A percentile compares a stretch with the other conserved stretches of the same genome.
Conservation (phyloP, 2,329 filamentous ascomycete species). For the Venturiaceae sp. region DNA sequence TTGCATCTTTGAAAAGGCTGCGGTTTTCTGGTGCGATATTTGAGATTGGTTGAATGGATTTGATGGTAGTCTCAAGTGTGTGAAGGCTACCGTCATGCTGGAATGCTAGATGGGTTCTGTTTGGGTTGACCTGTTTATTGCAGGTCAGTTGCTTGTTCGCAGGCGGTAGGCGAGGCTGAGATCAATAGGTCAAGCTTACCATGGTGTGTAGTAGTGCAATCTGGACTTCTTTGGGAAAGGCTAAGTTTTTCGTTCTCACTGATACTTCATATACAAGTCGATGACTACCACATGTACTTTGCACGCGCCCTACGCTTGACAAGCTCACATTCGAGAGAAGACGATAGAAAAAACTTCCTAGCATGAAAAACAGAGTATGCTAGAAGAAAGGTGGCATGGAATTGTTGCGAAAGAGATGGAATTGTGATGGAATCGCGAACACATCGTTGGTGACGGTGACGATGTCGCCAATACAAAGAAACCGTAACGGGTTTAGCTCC, state of each 20-base stretch:
- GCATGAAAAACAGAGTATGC: not conserved
- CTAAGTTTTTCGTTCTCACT: not conserved
- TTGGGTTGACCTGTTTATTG: not conserved
- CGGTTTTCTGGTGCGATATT: conserved; percentile 42
- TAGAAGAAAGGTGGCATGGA: not conserved
- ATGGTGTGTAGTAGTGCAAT: not conserved
- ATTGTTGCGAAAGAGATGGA: not conserved
- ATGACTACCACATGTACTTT: not conserved
- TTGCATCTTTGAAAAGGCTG: conserved; percentile 48
- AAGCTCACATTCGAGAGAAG: not conserved
- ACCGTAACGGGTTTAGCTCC: too few species aligned
- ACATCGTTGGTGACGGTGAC: too few species aligned
- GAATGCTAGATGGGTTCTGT: conserved; percentile 22
- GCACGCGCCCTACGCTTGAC: not conserved
- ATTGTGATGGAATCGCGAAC: too few species aligned
- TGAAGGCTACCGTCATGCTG: conserved; percentile 31
- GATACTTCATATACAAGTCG: not conserved
- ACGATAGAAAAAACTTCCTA: not conserved
- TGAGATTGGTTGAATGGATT: conserved; percentile 38
- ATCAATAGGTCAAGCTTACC: too few species aligned
- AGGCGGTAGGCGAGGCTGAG: too few species aligned
- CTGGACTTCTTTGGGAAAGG: not conserved
- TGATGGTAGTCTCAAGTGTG: conserved; percentile 33
- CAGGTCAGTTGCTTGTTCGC: too few species aligned
- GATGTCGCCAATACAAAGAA: too few species aligned